Percentiles rank a stretch among this genome's conserved stretches.
Conservation (phyloP, 768 basidiomycete species). For the Termitomyces sp. region DNA sequence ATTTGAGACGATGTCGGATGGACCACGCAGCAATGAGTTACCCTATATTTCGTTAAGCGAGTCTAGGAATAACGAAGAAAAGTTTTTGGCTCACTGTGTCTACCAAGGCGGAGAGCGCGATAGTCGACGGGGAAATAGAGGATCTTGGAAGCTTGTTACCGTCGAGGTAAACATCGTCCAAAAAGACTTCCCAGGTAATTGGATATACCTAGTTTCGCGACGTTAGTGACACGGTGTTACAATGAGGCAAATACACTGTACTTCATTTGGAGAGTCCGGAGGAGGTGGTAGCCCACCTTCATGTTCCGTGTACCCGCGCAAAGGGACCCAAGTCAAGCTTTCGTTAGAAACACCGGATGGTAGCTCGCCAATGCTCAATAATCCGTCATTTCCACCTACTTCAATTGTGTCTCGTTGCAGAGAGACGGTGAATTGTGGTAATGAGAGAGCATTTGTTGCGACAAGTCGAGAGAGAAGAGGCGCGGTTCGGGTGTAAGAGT, state of each 20-base stretch:
- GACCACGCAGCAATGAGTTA: slow-evolving; percentile 75
- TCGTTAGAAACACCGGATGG: slow-evolving; percentile 45
- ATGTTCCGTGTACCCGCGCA: slow-evolving; percentile 49
- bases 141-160: slow-evolving; percentile 59
- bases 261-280: slow-evolving; percentile 57
- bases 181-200: slow-evolving; percentile 66
- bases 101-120: slow-evolving; percentile 60
- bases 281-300: slow-evolving; percentile 58
- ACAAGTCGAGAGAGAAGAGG: slow-evolving; percentile 48
- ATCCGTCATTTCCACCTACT: slow-evolving; percentile 64
- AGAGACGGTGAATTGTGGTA: slow-evolving; percentile 52
- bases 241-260: slow-evolving; percentile 17
- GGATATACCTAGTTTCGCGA: slow-evolving; percentile 47
- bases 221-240: slow-evolving; percentile 5
- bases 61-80: background rate
- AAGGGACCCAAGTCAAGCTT: slow-evolving; percentile 61
- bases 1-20: slow-evolving; percentile 54
- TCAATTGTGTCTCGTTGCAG: slow-evolving; percentile 69
- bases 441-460: slow-evolving; percentile 27
- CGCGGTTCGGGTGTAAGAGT: slow-evolving; percentile 37
- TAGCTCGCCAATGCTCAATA: slow-evolving; percentile 64
- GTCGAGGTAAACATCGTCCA: slow-evolving; percentile 73
- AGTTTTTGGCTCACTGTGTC: slow-evolving; percentile 55
- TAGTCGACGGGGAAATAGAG: slow-evolving; percentile 38
- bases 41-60: slow-evolving; percentile 40